These are phyloP conservation scores for Calonectria montana DNA, from an alignment of 2,329 filamentous ascomycete genomes.

Conservation along the genomic window DNA sequence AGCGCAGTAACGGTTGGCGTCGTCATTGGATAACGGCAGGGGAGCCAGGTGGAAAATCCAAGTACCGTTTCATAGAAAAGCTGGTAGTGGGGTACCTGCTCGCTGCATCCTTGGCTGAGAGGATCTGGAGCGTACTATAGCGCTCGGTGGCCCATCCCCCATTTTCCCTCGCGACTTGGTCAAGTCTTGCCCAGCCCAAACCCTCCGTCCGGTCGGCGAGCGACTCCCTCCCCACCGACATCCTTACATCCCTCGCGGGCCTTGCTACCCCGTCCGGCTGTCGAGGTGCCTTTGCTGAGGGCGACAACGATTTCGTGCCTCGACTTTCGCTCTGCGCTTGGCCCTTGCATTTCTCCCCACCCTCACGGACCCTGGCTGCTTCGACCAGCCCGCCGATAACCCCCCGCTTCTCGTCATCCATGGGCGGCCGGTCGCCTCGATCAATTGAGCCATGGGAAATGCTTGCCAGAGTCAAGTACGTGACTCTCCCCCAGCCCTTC, in stretches of 20 bases:
- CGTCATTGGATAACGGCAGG: conserved; percentile 21
- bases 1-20: conserved; percentile 12
- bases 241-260: conserved; percentile 13
- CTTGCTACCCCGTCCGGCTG: conserved; percentile 8
- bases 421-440: conserved; percentile 56
- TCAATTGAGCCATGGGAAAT: conserved; percentile 62
- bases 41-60: neutral
- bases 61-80: conserved; percentile 11
- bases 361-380: conserved; percentile 30
- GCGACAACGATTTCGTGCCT: conserved; percentile 36
- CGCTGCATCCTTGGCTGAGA: neutral
- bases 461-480: conserved; percentile 58
- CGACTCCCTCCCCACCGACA: conserved; percentile 23
- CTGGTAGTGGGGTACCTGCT: conserved; percentile 6
- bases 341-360: conserved; percentile 22
- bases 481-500: conserved; percentile 36
- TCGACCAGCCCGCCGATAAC: conserved; percentile 31
- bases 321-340: conserved; percentile 23
- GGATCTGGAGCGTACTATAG: conserved; percentile 20
- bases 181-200: conserved; percentile 18
- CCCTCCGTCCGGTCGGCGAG: conserved; percentile 13
- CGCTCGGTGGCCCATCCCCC: conserved; percentile 12
- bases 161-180: conserved; percentile 28
- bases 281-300: conserved; percentile 17
- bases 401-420: conserved; percentile 47